A percentile compares a stretch with the other conserved stretches of the same genome.
phyloP scores from a whole-genome alignment of 257 asterid species.

The Hygrophila difformis region DNA sequence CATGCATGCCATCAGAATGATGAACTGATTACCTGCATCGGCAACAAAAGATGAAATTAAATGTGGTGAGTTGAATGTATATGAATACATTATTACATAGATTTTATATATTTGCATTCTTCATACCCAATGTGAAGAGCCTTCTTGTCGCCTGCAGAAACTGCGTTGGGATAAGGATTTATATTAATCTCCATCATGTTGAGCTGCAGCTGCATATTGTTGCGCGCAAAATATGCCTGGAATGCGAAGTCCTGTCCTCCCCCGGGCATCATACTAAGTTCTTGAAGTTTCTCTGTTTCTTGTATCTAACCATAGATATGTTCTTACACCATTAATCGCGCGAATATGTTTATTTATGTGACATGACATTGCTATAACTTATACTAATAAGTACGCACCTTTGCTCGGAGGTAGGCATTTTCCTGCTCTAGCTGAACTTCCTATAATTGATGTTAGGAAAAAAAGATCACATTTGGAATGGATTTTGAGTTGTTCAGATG shows the following conservation, averaged over 20 bases:
- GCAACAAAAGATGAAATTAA: too few relatives aligned
- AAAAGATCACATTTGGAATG: too few relatives aligned
- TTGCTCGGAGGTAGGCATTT: constrained; percentile 66
- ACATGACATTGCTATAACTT: not conserved
- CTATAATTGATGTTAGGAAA: constrained; percentile 21
- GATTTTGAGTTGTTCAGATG: constrained; percentile 12
- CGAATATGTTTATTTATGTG: too few relatives aligned
- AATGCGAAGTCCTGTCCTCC: constrained; percentile 51
- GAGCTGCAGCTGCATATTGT: constrained; percentile 48
- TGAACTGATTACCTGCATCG: too few relatives aligned
- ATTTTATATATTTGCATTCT: too few relatives aligned
- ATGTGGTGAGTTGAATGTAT: too few relatives aligned
- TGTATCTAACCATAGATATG: constrained; percentile 17
- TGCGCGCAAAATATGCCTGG: constrained; percentile 55
- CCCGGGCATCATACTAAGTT: constrained; percentile 58
- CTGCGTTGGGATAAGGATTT: constrained; percentile 31
- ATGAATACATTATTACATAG: too few relatives aligned
- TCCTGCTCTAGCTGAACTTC: constrained; percentile 74
- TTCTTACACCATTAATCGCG: not conserved
- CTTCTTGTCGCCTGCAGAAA: constrained; percentile 43
- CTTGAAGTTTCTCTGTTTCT: constrained; percentile 44
- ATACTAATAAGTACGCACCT: constrained; percentile 25
- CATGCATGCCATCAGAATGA: too few relatives aligned
- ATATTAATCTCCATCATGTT: constrained; percentile 74
- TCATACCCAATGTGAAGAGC: constrained; percentile 49